A percentile compares a stretch with the other conserved stretches of the same genome.
phyloP scores from a whole-genome alignment of 2,329 filamentous ascomycete genomes.

The Hypoxylon sp. region DNA sequence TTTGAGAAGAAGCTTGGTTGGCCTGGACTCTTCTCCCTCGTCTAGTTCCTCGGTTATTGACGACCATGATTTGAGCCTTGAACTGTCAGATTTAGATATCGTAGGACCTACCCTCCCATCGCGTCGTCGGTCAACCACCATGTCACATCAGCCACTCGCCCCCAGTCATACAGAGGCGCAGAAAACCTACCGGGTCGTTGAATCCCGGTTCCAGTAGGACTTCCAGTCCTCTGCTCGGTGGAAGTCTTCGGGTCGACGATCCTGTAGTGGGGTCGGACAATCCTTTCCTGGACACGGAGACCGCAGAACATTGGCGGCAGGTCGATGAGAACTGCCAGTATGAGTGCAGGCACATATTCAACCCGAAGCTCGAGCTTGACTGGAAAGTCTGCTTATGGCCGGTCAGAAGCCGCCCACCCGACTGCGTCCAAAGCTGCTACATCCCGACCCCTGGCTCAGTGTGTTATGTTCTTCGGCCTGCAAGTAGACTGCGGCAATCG shows the following conservation, averaged over 20 bases:
- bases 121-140: constrained; percentile 22
- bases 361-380: constrained; percentile 56
- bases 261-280: constrained; percentile 34
- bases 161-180: constrained; percentile 31
- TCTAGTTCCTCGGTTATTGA: constrained; percentile 2
- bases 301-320: constrained; percentile 45
- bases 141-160: constrained; percentile 34
- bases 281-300: constrained; percentile 43
- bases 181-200: constrained; percentile 32
- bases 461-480: constrained; percentile 68
- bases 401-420: constrained; percentile 38
- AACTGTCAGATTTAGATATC: constrained; percentile 22
- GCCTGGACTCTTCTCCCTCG: constrained; percentile 8
- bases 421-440: constrained; percentile 21
- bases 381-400: constrained; percentile 52
- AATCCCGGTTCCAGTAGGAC: constrained; percentile 17
- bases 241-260: constrained; percentile 22
- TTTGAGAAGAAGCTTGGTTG: constrained; percentile 9
- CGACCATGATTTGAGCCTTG: constrained; percentile 9
- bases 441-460: constrained; percentile 45
- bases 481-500: constrained; percentile 69
- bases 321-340: constrained; percentile 52
- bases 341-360: constrained; percentile 64
- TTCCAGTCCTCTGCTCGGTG: constrained; percentile 19
- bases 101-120: constrained; percentile 7